Evolutionary conservation across 1,284 basidiomycete species (phyloP), one percentile per base, ranked within the genome.

Genomic region (Vanrija sp.): DNA sequence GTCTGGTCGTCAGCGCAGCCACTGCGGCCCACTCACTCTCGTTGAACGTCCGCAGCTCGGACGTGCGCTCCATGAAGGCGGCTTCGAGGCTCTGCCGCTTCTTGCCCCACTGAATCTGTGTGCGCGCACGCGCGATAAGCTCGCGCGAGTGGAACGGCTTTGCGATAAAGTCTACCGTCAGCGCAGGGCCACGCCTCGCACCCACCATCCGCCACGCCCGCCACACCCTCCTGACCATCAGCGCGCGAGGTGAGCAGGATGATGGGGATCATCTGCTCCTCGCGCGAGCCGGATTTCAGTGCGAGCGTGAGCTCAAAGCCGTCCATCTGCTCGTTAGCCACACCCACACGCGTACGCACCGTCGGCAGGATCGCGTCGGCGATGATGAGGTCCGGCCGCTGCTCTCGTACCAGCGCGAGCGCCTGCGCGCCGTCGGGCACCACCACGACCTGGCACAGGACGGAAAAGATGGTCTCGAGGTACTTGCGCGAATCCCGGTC

Each of bases 351-450:
- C n/a, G n/a, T n/a, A n/a, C n/a, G n/a, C 46, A 71, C 63, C 25
- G 62, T 60, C 2, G 76, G 76, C 75, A 78, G 75, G 68, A 75
- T 75, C 6, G 76, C 71, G 51, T 79, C 78, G 2, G 73, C 69
- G 8, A 78, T 62, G 51, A 79, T 71, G 20, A 75, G 57, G 41
- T 73, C 59, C 39, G 71, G 66, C 10, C 56, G 43, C 8, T 44
- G 46, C 15, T 52, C 54, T 23, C 61, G 48, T 41, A 71, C 69
- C n/a, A 69, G 48, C 4, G 72, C 64, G 18, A 77, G 57, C 3
- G 73, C 76, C 49, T 77, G 69, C 25, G 63, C 41, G 0, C 78
- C 78, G 51, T 79, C 72, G 12, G 60, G 49, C 9, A 76, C 78
- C 58, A 74, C 71, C 4, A 76, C 59, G n/a, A 79, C 65, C 5